phyloP scores from a whole-genome alignment of 371 early-diverging fungal genomes.

The Mucor velutinosus region DNA sequence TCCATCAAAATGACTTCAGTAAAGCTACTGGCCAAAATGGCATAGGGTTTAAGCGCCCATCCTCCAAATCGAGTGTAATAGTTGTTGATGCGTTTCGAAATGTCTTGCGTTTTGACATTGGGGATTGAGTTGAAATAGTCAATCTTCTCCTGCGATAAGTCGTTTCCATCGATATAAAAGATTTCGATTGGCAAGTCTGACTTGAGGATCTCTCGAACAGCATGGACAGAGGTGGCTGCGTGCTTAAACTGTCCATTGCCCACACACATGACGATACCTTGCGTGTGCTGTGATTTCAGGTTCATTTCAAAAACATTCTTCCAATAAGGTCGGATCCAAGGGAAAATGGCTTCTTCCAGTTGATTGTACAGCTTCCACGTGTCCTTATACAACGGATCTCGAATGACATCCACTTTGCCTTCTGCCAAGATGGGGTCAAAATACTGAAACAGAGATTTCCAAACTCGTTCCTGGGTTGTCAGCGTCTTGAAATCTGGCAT shows the following conservation, averaged over 20 bases:
- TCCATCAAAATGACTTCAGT: constrained; percentile 70
- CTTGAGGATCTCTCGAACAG: constrained; percentile 46
- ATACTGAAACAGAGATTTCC: constrained; percentile 35
- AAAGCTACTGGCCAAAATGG: constrained; percentile 69
- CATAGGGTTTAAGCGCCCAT: constrained; percentile 69
- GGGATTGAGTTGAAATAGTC: constrained; percentile 38
- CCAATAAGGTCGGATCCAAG: constrained; percentile 34
- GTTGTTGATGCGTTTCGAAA: constrained; percentile 53
- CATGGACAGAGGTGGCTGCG: constrained; percentile 28
- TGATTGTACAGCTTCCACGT: constrained; percentile 26
- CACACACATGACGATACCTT: constrained; percentile 60
- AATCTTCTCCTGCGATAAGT: constrained; percentile 47
- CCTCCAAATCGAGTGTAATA: constrained; percentile 51
- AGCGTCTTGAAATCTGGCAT: constrained; percentile 29
- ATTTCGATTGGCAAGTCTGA: constrained; percentile 70
- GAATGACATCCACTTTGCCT: constrained; percentile 17
- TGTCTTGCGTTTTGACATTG: constrained; percentile 52
- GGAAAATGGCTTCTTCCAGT: constrained; percentile 26
- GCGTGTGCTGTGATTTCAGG: constrained; percentile 5
- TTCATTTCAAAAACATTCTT: constrained; percentile 36
- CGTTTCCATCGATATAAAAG: constrained; percentile 62
- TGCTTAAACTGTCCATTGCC: constrained; percentile 33
- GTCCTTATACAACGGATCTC: constrained; percentile 17
- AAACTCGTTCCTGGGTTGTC: constrained; percentile 28
- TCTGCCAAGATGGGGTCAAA: constrained; percentile 33